phyloP scores from a whole-genome alignment of 2,329 filamentous ascomycete species.

The Penicillium sp. region DNA sequence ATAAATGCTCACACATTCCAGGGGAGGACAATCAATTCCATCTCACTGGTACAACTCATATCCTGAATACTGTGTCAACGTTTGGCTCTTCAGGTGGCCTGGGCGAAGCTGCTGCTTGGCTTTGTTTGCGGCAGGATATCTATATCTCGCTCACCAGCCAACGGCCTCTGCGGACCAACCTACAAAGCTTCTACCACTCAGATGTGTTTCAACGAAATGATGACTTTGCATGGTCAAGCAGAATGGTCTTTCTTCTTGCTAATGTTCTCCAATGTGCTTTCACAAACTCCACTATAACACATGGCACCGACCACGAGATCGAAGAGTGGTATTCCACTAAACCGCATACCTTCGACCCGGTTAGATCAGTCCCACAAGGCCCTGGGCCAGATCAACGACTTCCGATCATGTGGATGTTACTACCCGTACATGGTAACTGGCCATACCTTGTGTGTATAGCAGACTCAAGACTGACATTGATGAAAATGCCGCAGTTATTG shows the following conservation, averaged over 20 bases:
- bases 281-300: neutral
- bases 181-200: slow-evolving; percentile 36
- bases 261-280: slow-evolving; percentile 28
- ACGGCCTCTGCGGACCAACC: slow-evolving; percentile 33
- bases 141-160: slow-evolving; percentile 38
- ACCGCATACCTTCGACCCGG: slow-evolving; percentile 28
- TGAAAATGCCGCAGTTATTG: slow-evolving; percentile 26
- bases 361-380: slow-evolving; percentile 22
- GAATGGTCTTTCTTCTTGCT: slow-evolving; percentile 38
- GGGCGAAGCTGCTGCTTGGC: slow-evolving; percentile 41
- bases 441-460: neutral
- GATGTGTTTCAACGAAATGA: slow-evolving; percentile 32
- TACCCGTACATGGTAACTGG: slow-evolving; percentile 29
- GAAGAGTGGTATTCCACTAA: slow-evolving; percentile 24
- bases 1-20: slow-evolving; percentile 8
- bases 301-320: slow-evolving; percentile 7
- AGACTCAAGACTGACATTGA: neutral
- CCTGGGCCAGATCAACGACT: slow-evolving; percentile 22
- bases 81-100: slow-evolving; percentile 41
- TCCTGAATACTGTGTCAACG: slow-evolving; percentile 38
- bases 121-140: slow-evolving; percentile 41
- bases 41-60: slow-evolving; percentile 35
- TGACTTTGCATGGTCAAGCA: slow-evolving; percentile 39
- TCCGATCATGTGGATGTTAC: slow-evolving; percentile 32
- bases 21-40: slow-evolving; percentile 37